Percentiles rank a stretch among this genome's conserved stretches.
Conservation (phyloP, 345 rosid species). For the Leavenworthia alabamica region DNA sequence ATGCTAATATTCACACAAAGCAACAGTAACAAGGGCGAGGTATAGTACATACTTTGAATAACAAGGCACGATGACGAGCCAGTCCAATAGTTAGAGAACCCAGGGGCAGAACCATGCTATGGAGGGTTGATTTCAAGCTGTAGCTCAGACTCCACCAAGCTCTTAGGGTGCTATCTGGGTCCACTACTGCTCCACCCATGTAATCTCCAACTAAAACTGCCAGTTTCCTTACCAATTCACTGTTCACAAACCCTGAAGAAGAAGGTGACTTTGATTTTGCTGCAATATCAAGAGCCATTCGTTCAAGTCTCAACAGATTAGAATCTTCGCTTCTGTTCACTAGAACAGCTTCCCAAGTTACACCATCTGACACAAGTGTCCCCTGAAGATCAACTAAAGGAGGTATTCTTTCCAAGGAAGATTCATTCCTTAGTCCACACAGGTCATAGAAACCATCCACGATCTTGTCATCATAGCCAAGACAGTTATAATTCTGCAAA, state of each 20-base stretch:
- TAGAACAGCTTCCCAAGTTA: conserved; percentile 82
- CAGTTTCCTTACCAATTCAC: conserved; percentile 55
- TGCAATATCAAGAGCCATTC: conserved; percentile 64
- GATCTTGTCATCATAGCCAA: conserved; percentile 93
- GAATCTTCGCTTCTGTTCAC: conserved; percentile 70
- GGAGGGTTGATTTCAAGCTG: conserved; percentile 67
- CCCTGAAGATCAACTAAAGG: conserved; percentile 87
- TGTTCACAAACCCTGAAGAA: conserved; percentile 30
- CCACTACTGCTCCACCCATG: conserved; percentile 91
- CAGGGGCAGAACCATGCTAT: conserved; percentile 83
- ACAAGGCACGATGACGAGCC: conserved; percentile 94
- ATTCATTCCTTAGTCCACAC: conserved; percentile 54
- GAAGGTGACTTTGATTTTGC: conserved; percentile 50
- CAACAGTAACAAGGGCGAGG: not conserved
- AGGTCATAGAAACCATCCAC: conserved; percentile 91
- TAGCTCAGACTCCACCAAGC: conserved; percentile 73
- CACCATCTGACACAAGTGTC: conserved; percentile 47
- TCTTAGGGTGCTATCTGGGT: conserved; percentile 63
- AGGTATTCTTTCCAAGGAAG: conserved; percentile 65
- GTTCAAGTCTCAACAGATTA: conserved; percentile 72
- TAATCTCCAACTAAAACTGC: conserved; percentile 74
- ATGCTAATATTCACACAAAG: not conserved
- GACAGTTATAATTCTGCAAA: conserved; percentile 90
- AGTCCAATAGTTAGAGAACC: conserved; percentile 87
- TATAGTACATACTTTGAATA: conserved; percentile 67